phyloP scores from a whole-genome alignment of 257 asterid genomes.

The Anisodus tanguticus region DNA sequence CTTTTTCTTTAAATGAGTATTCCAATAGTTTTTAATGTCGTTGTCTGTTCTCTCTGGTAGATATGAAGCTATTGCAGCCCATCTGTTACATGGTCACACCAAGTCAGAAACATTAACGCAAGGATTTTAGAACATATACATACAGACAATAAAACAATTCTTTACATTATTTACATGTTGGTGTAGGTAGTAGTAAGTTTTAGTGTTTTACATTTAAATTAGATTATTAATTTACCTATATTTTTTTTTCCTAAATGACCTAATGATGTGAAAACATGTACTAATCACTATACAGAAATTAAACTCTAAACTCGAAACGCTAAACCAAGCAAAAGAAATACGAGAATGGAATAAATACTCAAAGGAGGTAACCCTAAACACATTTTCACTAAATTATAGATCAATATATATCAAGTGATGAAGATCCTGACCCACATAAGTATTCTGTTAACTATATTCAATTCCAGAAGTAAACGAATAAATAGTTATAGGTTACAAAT shows the following conservation, averaged over 20 bases:
- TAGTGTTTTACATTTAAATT: too few relatives aligned
- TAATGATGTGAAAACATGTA: too few relatives aligned
- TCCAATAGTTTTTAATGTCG: slow-evolving; percentile 94
- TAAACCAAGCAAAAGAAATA: too few relatives aligned
- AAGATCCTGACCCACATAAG: neutral
- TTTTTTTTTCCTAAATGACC: too few relatives aligned
- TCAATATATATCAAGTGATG: neutral
- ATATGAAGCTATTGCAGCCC: slow-evolving; percentile 99
- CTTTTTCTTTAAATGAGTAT: slow-evolving; percentile 88
- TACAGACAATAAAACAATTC: too few relatives aligned
- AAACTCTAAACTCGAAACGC: neutral
- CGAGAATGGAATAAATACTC: neutral
- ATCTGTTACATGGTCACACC: slow-evolving; percentile 47
- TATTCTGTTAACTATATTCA: too few relatives aligned
- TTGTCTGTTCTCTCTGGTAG: slow-evolving; percentile 97
- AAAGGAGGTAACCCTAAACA: neutral
- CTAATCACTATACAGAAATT: neutral
- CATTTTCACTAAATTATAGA: neutral
- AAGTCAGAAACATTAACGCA: too few relatives aligned
- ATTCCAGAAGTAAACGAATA: neutral
- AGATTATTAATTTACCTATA: too few relatives aligned
- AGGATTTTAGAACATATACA: too few relatives aligned
- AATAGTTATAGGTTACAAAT: too few relatives aligned
- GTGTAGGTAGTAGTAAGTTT: too few relatives aligned
- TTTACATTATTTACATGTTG: too few relatives aligned